Evolutionary conservation across 768 basidiomycete genomes (phyloP).

Genomic region (Phanerochaete carnosa): DNA sequence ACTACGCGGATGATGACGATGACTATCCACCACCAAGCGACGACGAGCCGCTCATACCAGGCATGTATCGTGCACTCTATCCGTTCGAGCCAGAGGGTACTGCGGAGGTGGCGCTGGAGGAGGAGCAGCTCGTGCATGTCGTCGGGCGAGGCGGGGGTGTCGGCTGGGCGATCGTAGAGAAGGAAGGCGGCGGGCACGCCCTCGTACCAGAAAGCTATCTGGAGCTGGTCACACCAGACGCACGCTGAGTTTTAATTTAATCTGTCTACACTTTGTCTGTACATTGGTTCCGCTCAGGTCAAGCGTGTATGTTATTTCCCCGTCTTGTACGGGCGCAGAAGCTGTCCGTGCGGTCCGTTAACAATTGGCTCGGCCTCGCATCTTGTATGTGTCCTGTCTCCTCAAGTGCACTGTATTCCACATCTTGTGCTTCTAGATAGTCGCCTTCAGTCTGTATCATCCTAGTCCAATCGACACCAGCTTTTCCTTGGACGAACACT

Average conservation of each 20-base stretch:
- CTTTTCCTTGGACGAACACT: neutral
- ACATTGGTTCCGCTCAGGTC: neutral
- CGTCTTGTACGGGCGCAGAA: conserved; percentile 1
- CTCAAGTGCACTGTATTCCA: neutral
- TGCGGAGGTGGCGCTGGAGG: conserved; percentile 77
- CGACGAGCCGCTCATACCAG: conserved; percentile 50
- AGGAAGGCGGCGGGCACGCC: conserved; percentile 49
- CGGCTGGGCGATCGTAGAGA: conserved; percentile 76
- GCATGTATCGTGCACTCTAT: conserved; percentile 75
- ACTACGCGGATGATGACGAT: conserved; percentile 23
- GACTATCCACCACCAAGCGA: conserved; percentile 24
- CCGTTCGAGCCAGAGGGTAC: conserved; percentile 77
- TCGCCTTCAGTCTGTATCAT: neutral
- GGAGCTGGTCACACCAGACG: conserved; percentile 46
- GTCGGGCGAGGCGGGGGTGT: conserved; percentile 74
- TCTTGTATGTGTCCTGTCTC: neutral
- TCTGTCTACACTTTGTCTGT: neutral
- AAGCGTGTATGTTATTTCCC: neutral
- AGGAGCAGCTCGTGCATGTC: conserved; percentile 74
- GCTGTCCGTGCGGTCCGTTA: neutral
- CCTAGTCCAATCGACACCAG: neutral
- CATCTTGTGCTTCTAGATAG: neutral
- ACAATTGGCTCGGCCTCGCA: neutral
- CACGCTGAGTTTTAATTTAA: neutral
- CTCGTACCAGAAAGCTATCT: conserved; percentile 81